Evolutionary conservation across 1,139 yeast species (phyloP).

Genomic region (Hemisphaericaspora subhashii): DNA sequence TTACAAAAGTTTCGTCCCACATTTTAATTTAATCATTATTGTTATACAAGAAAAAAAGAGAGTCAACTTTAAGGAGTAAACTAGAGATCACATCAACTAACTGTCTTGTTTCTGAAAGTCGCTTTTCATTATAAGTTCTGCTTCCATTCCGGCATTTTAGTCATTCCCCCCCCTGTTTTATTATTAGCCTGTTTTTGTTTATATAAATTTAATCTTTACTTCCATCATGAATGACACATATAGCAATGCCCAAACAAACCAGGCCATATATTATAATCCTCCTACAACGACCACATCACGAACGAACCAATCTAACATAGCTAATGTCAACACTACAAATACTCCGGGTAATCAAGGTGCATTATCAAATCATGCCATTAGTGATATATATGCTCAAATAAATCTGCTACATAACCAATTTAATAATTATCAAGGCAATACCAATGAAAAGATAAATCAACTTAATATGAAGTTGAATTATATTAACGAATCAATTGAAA

Average conservation of each 20-base stretch:
- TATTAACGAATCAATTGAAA: slow-evolving; percentile 25
- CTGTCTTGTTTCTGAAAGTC: too few species aligned
- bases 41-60: too few species aligned
- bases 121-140: too few species aligned
- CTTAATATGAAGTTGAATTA: slow-evolving; percentile 27
- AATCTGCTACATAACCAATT: slow-evolving; percentile 20
- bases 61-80: too few species aligned
- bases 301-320: slow-evolving; percentile 5
- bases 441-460: slow-evolving; percentile 24
- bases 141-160: too few species aligned
- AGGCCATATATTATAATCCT: slow-evolving; percentile 12
- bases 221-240: slow-evolving; percentile 14
- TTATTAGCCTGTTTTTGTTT: neutral
- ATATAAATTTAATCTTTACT: neutral
- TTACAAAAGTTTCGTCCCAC: too few species aligned
- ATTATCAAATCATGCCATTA: slow-evolving; percentile 9
- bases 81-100: too few species aligned
- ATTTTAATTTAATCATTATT: too few species aligned
- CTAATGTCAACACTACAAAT: slow-evolving; percentile 2
- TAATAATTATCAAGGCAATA: slow-evolving; percentile 19
- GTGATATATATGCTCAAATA: slow-evolving; percentile 16
- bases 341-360: slow-evolving; percentile 1
- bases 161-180: slow-evolving; percentile 5
- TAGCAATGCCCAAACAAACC: slow-evolving; percentile 9
- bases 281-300: slow-evolving; percentile 4